Percentiles rank a stretch among this genome's conserved stretches.
Evolutionary conservation across 306 rosid species (phyloP).

Genomic region (Canavalia ensiformis): DNA sequence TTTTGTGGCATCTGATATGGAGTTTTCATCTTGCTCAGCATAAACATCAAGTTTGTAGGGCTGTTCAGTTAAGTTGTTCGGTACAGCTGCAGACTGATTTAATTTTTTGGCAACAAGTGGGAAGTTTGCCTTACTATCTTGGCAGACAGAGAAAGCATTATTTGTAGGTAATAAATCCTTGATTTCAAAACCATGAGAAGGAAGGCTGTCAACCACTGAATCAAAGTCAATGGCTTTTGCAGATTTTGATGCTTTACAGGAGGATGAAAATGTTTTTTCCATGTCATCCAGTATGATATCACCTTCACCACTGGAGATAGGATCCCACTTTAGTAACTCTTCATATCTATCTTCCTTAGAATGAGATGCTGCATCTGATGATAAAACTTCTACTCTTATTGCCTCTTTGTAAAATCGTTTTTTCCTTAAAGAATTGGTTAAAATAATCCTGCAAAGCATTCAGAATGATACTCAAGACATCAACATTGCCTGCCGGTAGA

Average conservation of each 20-base stretch:
- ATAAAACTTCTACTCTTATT: slow-evolving; percentile 69
- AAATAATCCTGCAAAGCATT: slow-evolving; percentile 67
- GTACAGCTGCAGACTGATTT: slow-evolving; percentile 46
- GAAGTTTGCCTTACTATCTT: slow-evolving; percentile 38
- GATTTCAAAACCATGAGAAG: slow-evolving; percentile 76
- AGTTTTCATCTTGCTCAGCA: slow-evolving; percentile 45
- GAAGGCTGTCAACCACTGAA: slow-evolving; percentile 61
- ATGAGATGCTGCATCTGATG: slow-evolving; percentile 61
- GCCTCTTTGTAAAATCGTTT: slow-evolving; percentile 78
- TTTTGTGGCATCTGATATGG: slow-evolving; percentile 39
- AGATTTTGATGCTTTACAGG: slow-evolving; percentile 61
- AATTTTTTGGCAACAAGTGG: slow-evolving; percentile 38
- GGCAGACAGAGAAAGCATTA: slow-evolving; percentile 42
- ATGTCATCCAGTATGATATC: slow-evolving; percentile 79
- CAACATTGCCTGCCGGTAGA: slow-evolving; percentile 9
- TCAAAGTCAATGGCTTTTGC: slow-evolving; percentile 75
- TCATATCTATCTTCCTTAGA: slow-evolving; percentile 57
- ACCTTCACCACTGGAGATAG: slow-evolving; percentile 87
- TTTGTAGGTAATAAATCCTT: slow-evolving; percentile 61
- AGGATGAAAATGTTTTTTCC: slow-evolving; percentile 62
- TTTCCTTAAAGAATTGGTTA: slow-evolving; percentile 80
- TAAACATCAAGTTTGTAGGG: slow-evolving; percentile 45
- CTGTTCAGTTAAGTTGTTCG: slow-evolving; percentile 46
- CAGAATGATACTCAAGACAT: slow-evolving; percentile 26
- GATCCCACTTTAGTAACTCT: slow-evolving; percentile 80